A percentile compares a stretch with the other conserved stretches of the same genome.
Evolutionary conservation across 345 rosid genomes (phyloP).

Genomic region (Carallia brachiata): DNA sequence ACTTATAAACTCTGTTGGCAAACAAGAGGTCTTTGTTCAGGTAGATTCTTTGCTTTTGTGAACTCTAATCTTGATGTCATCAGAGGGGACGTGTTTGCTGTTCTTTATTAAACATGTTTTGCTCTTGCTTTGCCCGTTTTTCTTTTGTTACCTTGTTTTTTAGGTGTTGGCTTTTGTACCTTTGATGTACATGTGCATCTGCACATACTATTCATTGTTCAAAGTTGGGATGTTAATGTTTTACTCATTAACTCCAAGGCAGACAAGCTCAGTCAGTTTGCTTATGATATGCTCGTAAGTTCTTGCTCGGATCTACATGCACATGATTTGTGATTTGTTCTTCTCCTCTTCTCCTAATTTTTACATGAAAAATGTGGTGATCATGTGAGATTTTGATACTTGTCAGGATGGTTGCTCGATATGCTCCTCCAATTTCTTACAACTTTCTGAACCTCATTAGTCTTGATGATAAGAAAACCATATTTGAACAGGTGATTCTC

Average conservation of each 20-base stretch:
- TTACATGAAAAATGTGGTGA: not conserved
- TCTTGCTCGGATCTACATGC: slow-evolving; percentile 10
- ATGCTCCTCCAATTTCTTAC: slow-evolving; percentile 95
- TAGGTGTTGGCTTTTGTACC: slow-evolving; percentile 93
- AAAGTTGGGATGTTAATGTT: slow-evolving; percentile 97
- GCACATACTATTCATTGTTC: slow-evolving; percentile 94
- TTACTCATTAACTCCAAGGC: slow-evolving; percentile 93
- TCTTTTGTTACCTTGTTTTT: slow-evolving; percentile 19
- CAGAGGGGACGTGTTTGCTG: not conserved
- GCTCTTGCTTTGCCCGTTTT: not conserved
- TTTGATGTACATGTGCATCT: slow-evolving; percentile 96
- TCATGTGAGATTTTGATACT: slow-evolving; percentile 20
- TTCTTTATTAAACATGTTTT: slow-evolving; percentile 2
- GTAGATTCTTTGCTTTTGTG: slow-evolving; percentile 13
- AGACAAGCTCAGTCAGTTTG: slow-evolving; percentile 94
- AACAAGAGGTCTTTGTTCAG: slow-evolving; percentile 29
- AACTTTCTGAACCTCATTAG: slow-evolving; percentile 93
- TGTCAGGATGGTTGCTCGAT: slow-evolving; percentile 97
- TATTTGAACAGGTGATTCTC: slow-evolving; percentile 80
- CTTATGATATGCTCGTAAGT: slow-evolving; percentile 99
- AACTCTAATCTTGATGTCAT: not conserved
- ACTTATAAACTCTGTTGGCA: slow-evolving; percentile 73
- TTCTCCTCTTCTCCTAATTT: not conserved
- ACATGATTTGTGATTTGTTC: slow-evolving; percentile 9
- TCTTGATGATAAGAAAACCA: slow-evolving; percentile 51